These are phyloP conservation scores for Xylariales sp. DNA, from an alignment of 2,329 filamentous ascomycete species.

Conservation along the genomic window DNA sequence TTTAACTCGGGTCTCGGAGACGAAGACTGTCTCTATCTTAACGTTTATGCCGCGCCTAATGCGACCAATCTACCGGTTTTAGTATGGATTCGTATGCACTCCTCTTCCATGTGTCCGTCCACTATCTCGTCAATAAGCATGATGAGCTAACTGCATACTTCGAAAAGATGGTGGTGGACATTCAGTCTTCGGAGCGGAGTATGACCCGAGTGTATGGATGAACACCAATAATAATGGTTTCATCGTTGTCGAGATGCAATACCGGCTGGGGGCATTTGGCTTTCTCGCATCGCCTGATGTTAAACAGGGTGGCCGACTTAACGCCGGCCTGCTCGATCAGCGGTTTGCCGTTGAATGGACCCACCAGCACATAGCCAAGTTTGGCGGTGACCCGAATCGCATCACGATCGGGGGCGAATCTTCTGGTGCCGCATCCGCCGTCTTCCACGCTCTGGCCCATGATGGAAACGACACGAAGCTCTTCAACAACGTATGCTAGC, in stretches of 20 bases:
- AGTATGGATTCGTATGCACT: conserved; percentile 53
- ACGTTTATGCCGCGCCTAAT: conserved; percentile 51
- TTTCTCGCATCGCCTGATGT: conserved; percentile 55
- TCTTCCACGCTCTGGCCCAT: conserved; percentile 44
- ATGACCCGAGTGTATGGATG: conserved; percentile 55
- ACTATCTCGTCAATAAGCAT: conserved; percentile 32
- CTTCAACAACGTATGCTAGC: conserved; percentile 44
- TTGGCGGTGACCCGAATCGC: conserved; percentile 49
- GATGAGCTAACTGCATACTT: conserved; percentile 46
- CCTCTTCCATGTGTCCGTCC: conserved; percentile 34
- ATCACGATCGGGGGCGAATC: conserved; percentile 50
- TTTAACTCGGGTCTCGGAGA: conserved; percentile 45
- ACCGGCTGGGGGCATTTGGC: conserved; percentile 57
- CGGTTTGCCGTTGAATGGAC: conserved; percentile 69
- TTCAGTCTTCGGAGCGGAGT: conserved; percentile 45
- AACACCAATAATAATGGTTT: conserved; percentile 59
- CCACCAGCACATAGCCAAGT: conserved; percentile 53
- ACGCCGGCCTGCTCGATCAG: conserved; percentile 59
- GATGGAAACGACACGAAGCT: conserved; percentile 42
- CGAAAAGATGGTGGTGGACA: conserved; percentile 51
- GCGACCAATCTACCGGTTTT: conserved; percentile 53
- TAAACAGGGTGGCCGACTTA: conserved; percentile 44
- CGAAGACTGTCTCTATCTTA: conserved; percentile 49
- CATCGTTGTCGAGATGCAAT: conserved; percentile 61
- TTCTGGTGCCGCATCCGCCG: conserved; percentile 45